Percentiles rank a stretch among this genome's conserved stretches.
phyloP scores from a whole-genome alignment of 345 rosid species.

The Clarkia xantiana region DNA sequence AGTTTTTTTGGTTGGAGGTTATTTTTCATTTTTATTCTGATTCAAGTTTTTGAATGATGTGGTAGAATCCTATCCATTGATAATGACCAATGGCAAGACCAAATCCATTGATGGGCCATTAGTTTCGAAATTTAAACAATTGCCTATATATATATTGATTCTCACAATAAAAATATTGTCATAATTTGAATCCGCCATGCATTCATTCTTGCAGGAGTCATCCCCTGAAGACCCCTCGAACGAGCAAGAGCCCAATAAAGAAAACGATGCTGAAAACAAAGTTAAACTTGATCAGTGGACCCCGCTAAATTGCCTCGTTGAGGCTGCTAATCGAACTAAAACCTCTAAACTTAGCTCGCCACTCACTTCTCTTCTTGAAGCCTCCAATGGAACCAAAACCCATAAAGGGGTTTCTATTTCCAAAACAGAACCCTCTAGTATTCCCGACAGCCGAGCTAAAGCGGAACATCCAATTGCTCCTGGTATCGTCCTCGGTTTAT shows the following conservation, averaged over 20 bases:
- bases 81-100: constrained; percentile 19
- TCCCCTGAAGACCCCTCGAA: constrained; percentile 22
- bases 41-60: too few relatives aligned
- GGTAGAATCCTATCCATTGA: too few relatives aligned
- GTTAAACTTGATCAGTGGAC: constrained; percentile 54
- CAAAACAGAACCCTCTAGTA: constrained; percentile 17
- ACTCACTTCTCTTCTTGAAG: constrained; percentile 42
- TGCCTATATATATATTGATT: neutral
- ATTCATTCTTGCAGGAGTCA: constrained; percentile 21
- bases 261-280: constrained; percentile 27
- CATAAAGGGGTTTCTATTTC: constrained; percentile 20
- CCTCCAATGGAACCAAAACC: constrained; percentile 47
- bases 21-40: too few relatives aligned
- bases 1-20: too few relatives aligned
- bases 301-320: constrained; percentile 62
- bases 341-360: constrained; percentile 12
- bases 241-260: constrained; percentile 13
- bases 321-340: constrained; percentile 66
- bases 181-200: neutral
- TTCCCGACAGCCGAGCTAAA: constrained; percentile 15
- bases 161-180: too few relatives aligned
- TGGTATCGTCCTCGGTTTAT: constrained; percentile 13
- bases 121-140: too few relatives aligned
- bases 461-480: constrained; percentile 18
- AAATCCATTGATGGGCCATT: constrained; percentile 22